Conservation (phyloP, 2,329 filamentous ascomycete genomes). For the Fusarium beomiforme region DNA sequence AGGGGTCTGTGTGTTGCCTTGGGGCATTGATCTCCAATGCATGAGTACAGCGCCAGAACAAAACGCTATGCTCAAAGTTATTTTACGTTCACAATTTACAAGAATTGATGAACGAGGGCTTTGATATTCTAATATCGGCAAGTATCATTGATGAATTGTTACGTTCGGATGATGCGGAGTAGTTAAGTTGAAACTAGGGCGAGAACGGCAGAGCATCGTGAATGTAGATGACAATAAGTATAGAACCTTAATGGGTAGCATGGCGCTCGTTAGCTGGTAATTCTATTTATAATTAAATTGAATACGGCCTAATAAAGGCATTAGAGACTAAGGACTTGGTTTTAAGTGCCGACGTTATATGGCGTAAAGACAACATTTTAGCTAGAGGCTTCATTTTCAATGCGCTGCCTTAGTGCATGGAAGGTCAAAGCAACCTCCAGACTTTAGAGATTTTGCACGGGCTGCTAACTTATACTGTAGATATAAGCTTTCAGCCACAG, state of each 20-base stretch:
- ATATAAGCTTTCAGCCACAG: not conserved
- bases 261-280: not conserved
- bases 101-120: too few relatives aligned
- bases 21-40: too few relatives aligned
- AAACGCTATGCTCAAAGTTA: too few relatives aligned
- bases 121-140: too few relatives aligned
- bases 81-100: too few relatives aligned
- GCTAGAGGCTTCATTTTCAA: not conserved
- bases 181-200: too few relatives aligned
- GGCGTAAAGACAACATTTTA: not conserved
- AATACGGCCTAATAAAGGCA: too few relatives aligned
- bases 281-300: not conserved
- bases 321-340: not conserved
- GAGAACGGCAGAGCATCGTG: rapidly evolving
- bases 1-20: too few relatives aligned
- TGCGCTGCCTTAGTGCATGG: not conserved
- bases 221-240: not conserved
- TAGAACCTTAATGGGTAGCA: not conserved
- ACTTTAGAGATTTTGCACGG: not conserved
- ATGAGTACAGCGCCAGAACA: too few relatives aligned
- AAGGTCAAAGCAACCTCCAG: not conserved
- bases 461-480: not conserved
- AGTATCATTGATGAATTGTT: rapidly evolving
- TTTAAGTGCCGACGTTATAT: not conserved
- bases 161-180: not conserved